These are phyloP conservation scores for Saccharomyces hybrid DNA, from an alignment of 1,139 yeast species.

Conservation along the genomic window DNA sequence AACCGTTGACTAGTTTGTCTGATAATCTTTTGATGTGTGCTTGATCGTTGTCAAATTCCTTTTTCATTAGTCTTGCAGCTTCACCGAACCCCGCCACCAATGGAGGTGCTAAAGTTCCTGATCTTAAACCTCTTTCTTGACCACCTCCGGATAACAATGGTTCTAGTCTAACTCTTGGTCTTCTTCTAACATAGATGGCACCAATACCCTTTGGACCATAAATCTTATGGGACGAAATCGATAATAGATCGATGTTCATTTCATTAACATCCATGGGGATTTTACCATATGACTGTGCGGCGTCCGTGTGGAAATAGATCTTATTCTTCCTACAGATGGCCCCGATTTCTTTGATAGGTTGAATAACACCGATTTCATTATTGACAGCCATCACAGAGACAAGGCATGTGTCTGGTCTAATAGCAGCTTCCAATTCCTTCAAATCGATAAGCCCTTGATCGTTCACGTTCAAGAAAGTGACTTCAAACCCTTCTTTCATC, in stretches of 20 bases:
- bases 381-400: slow-evolving; percentile 98
- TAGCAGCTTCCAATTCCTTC: slow-evolving; percentile 71
- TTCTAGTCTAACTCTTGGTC: slow-evolving; percentile 96
- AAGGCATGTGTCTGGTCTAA: slow-evolving; percentile 83
- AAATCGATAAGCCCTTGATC: slow-evolving; percentile 72
- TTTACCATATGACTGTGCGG: slow-evolving; percentile 96
- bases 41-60: slow-evolving; percentile 69
- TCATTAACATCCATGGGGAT: slow-evolving; percentile 88
- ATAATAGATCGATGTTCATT: slow-evolving; percentile 85
- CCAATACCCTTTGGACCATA: slow-evolving; percentile 99
- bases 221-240: slow-evolving; percentile 91
- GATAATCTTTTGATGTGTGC: slow-evolving; percentile 66
- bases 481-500: slow-evolving; percentile 96
- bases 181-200: slow-evolving; percentile 89
- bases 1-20: slow-evolving; percentile 60
- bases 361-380: slow-evolving; percentile 96
- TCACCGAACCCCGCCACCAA: slow-evolving; percentile 95
- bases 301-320: slow-evolving; percentile 97
- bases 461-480: slow-evolving; percentile 82
- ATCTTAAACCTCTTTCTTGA: slow-evolving; percentile 95
- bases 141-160: slow-evolving; percentile 98
- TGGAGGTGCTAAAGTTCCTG: slow-evolving; percentile 96
- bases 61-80: slow-evolving; percentile 77
- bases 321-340: slow-evolving; percentile 75
- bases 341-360: slow-evolving; percentile 93